Base-by-base conservation (phyloP, 139 green algal genomes). In the Desmodesmus armatus region DNA sequence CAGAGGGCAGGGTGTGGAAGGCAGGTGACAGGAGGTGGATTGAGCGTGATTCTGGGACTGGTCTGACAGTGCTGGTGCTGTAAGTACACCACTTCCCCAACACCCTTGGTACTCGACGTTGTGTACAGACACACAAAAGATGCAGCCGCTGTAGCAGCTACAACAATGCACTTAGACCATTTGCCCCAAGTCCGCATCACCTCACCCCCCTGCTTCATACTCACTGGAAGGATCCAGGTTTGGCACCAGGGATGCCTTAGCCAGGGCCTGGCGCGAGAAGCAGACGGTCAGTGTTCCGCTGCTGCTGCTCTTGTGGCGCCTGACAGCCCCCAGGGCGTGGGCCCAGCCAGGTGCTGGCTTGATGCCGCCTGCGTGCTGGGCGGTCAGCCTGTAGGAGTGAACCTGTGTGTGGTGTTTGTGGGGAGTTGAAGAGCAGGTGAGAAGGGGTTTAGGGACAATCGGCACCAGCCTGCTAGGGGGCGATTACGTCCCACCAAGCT, bases 1-100 rank as follows among this genome's bases (percentile, higher is more conserved):
- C 23, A 60, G 23, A 37, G 60, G 11, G 33, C 65, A 40, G 13
- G 31, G 29, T 73, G 33, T 41, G 13, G 41, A 25, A 2, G 65
- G 29, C 29, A 0, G 6, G 27, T 15, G 23, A 43, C 65, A 41
- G 65, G 29, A 73, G 7, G 21, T 25, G 2, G 21, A 29, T 13
- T 27, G 7, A 73, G 7, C 27, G 39, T n/a, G 27, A 41, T 49
- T 17, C 25, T 69, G 47, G 47, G 49, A 49, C 73, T 35, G 73
- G 73, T 31, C 67, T 67, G 47, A 80, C 33, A 33, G n/a, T 80
- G 49, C 44, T 49, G 35, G 29, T 80, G 6, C 31, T 80, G 66
- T 47, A 80, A 66, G 31, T 80, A 21, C 23, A 31, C 35, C 19
- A 80, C 73, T 47, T 13, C 73, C 31, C 73, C 73, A 19, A 80